These are phyloP conservation scores for Suillus clintonianus DNA, from an alignment of 768 basidiomycete species.

Conservation along the genomic window DNA sequence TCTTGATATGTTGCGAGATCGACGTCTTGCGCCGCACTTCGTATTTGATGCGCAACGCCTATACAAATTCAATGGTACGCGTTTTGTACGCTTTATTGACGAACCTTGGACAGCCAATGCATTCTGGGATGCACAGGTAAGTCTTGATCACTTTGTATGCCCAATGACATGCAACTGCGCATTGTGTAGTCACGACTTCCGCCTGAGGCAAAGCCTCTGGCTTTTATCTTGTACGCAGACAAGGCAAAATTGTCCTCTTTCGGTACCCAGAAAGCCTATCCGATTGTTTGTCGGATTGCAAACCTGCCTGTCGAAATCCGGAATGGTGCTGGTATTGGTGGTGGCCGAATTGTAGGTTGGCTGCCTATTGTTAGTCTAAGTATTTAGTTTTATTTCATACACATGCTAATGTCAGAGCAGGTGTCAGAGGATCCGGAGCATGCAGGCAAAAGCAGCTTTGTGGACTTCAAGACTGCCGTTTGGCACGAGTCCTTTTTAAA, in stretches of 20 bases:
- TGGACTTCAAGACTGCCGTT: slow-evolving; percentile 12
- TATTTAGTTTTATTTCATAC: neutral
- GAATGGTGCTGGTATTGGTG: slow-evolving; percentile 36
- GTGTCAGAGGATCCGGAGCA: slow-evolving; percentile 5
- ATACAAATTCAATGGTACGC: slow-evolving; percentile 30
- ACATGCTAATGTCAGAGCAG: neutral
- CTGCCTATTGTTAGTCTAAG: slow-evolving; percentile 40
- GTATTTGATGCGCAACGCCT: slow-evolving; percentile 34
- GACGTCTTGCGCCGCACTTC: slow-evolving; percentile 20
- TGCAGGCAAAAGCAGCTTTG: neutral
- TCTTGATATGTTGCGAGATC: slow-evolving; percentile 28
- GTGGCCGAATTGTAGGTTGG: slow-evolving; percentile 40
- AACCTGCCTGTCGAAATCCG: slow-evolving; percentile 34
- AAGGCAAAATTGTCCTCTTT: slow-evolving; percentile 41
- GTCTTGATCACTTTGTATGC: neutral
- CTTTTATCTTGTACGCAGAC: slow-evolving; percentile 42
- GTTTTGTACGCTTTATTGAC: slow-evolving; percentile 30
- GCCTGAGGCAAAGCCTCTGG: slow-evolving; percentile 25
- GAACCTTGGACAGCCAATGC: slow-evolving; percentile 41
- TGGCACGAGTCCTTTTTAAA: slow-evolving; percentile 11
- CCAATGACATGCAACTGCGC: neutral
- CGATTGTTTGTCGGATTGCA: slow-evolving; percentile 33
- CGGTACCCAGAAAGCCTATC: slow-evolving; percentile 40
- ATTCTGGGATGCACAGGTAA: slow-evolving; percentile 41
- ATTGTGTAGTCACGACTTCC: slow-evolving; percentile 12